Evolutionary conservation across 257 asterid species (phyloP).

Genomic region (Capsicum pubescens): DNA sequence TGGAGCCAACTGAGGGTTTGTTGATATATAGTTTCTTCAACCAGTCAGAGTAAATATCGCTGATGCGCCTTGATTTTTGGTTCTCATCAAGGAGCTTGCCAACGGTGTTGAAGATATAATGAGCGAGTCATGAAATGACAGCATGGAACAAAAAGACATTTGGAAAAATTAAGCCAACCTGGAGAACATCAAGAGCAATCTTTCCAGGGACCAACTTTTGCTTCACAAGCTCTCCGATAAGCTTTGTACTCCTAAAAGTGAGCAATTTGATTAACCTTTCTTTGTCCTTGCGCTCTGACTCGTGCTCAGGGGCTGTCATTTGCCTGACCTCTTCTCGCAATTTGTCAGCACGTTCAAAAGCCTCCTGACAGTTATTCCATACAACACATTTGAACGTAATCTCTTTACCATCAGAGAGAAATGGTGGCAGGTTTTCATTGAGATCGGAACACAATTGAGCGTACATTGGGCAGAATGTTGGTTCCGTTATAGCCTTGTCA

Average conservation of each 20-base stretch:
- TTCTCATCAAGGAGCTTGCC: constrained; percentile 87
- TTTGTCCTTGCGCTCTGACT: constrained; percentile 74
- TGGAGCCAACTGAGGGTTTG: constrained; percentile 73
- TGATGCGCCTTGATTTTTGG: constrained; percentile 68
- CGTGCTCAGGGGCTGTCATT: constrained; percentile 87
- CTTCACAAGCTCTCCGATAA: constrained; percentile 94
- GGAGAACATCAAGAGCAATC: constrained; percentile 92
- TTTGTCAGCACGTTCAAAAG: constrained; percentile 32
- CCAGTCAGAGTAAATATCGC: constrained; percentile 56
- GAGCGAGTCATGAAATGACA: constrained; percentile 50
- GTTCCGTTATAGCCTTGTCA: too few species aligned
- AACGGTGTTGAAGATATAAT: constrained; percentile 64
- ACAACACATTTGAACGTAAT: too few species aligned
- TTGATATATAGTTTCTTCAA: constrained; percentile 65
- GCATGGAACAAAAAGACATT: neutral
- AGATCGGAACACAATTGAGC: too few species aligned
- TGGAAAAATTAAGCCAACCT: constrained; percentile 48
- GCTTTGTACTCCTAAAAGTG: constrained; percentile 86
- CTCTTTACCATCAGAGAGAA: too few species aligned
- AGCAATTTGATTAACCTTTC: constrained; percentile 79
- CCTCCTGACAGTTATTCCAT: too few species aligned
- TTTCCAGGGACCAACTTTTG: constrained; percentile 92
- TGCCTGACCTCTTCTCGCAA: constrained; percentile 80
- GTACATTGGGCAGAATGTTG: too few species aligned
- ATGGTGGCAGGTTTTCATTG: too few species aligned